phyloP scores from a whole-genome alignment of 2,329 filamentous ascomycete genomes.

The Fragosphaeria purpurea region DNA sequence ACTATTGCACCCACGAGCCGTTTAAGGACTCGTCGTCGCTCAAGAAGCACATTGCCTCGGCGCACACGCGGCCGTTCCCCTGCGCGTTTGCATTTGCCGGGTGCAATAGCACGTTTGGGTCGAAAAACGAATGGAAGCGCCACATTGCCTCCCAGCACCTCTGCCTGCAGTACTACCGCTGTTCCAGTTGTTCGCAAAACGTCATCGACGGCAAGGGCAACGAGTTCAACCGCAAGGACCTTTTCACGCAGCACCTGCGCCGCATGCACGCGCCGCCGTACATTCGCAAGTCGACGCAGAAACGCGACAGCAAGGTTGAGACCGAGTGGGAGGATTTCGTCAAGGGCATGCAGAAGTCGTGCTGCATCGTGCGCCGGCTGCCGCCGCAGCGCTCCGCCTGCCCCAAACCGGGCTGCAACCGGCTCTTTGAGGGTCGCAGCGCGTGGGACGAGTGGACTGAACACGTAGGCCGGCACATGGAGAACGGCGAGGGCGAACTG shows the following conservation, averaged over 20 bases:
- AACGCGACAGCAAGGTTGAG: slow-evolving; percentile 49
- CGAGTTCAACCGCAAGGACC: slow-evolving; percentile 87
- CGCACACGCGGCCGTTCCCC: slow-evolving; percentile 64
- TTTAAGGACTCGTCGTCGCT: slow-evolving; percentile 59
- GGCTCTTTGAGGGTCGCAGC: slow-evolving; percentile 57
- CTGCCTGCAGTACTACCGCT: slow-evolving; percentile 54
- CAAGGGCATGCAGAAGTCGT: slow-evolving; percentile 62
- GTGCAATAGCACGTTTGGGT: slow-evolving; percentile 73
- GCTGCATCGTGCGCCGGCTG: slow-evolving; percentile 57
- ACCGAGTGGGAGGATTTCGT: slow-evolving; percentile 55
- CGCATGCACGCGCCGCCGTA: slow-evolving; percentile 79
- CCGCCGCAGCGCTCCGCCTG: slow-evolving; percentile 65
- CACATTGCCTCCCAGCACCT: slow-evolving; percentile 89
- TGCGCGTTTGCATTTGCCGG: slow-evolving; percentile 81
- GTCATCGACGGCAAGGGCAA: slow-evolving; percentile 47
- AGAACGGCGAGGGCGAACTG: slow-evolving; percentile 53
- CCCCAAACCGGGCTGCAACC: slow-evolving; percentile 59
- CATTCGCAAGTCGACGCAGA: slow-evolving; percentile 47
- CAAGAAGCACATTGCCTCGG: slow-evolving; percentile 56
- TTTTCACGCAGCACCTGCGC: slow-evolving; percentile 88
- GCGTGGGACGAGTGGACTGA: slow-evolving; percentile 91
- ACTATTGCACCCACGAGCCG: slow-evolving; percentile 51
- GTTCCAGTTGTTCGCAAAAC: slow-evolving; percentile 48
- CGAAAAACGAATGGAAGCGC: slow-evolving; percentile 97
- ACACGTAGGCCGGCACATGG: slow-evolving; percentile 83